Percentiles rank a stretch among this genome's conserved stretches.
Evolutionary conservation across 2,329 filamentous ascomycete species (phyloP).

Genomic region (Ophiostoma sp.): DNA sequence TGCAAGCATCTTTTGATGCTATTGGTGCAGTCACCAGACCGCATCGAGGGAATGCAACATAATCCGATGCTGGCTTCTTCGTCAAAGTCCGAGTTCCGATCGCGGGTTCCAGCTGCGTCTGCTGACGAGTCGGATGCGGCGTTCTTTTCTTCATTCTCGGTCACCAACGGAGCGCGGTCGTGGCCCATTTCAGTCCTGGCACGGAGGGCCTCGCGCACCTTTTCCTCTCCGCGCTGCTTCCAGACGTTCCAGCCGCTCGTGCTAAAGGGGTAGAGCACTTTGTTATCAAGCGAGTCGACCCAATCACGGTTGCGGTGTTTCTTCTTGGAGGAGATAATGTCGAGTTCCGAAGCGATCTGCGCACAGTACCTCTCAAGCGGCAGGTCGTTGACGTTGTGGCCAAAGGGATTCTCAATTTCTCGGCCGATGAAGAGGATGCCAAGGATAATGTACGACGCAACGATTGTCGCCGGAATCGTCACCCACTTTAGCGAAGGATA

Average conservation of each 20-base stretch:
- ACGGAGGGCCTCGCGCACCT: constrained; percentile 41
- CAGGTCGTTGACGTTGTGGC: constrained; percentile 62
- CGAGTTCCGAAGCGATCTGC: constrained; percentile 58
- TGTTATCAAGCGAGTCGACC: constrained; percentile 36
- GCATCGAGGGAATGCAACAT: constrained; percentile 1
- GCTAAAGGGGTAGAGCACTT: constrained; percentile 40
- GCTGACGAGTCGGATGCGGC: neutral
- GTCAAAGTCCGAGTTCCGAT: constrained; percentile 11
- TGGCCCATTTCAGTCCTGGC: neutral
- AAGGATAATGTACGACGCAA: constrained; percentile 66
- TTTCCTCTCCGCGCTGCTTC: constrained; percentile 42
- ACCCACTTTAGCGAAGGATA: constrained; percentile 56
- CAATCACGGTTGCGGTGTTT: constrained; percentile 49
- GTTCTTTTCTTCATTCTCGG: neutral
- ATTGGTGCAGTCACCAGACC: constrained; percentile 10
- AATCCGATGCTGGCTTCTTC: constrained; percentile 21
- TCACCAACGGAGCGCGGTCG: neutral
- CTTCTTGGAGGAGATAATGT: constrained; percentile 54
- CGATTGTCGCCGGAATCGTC: constrained; percentile 62
- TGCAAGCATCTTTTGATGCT: constrained; percentile 1
- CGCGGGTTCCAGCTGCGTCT: neutral
- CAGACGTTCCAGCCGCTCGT: constrained; percentile 43
- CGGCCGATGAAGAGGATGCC: constrained; percentile 60
- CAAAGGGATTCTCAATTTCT: constrained; percentile 67
- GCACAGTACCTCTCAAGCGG: constrained; percentile 61